These are phyloP conservation scores for Acorus calamus DNA, from an alignment of 106 monocot species.

Conservation along the genomic window DNA sequence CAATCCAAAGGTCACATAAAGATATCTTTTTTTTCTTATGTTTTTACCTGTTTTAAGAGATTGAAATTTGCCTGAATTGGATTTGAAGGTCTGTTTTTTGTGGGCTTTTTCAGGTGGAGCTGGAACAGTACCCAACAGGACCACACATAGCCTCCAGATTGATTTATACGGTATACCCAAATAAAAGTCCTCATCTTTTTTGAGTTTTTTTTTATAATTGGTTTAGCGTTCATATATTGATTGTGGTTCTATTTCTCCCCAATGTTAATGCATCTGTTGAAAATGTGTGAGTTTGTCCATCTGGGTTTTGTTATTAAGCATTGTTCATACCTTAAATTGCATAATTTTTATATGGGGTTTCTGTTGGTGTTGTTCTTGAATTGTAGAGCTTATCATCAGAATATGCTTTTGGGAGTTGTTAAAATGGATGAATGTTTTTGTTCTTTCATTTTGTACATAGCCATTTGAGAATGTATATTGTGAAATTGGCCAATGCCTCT, in stretches of 20 bases:
- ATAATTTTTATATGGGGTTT: neutral
- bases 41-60: neutral
- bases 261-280: too few relatives aligned
- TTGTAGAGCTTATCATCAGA: too few relatives aligned
- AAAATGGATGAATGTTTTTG: neutral
- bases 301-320: too few relatives aligned
- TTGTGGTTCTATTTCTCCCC: too few relatives aligned
- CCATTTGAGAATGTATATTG: neutral
- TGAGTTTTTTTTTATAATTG: neutral
- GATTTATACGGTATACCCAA: slow-evolving; percentile 48
- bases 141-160: slow-evolving; percentile 86
- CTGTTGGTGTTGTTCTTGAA: neutral
- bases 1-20: slow-evolving; percentile 45
- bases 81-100: neutral
- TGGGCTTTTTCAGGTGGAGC: slow-evolving; percentile 43
- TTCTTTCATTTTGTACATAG: neutral
- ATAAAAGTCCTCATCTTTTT: neutral
- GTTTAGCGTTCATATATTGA: neutral
- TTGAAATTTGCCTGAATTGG: neutral
- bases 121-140: slow-evolving; percentile 92
- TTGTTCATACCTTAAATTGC: neutral
- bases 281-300: too few relatives aligned
- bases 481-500: neutral
- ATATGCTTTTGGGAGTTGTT: too few relatives aligned
- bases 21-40: neutral